phyloP scores from a whole-genome alignment of 495 filamentous ascomycete genomes.

The Penicillium fimorum region DNA sequence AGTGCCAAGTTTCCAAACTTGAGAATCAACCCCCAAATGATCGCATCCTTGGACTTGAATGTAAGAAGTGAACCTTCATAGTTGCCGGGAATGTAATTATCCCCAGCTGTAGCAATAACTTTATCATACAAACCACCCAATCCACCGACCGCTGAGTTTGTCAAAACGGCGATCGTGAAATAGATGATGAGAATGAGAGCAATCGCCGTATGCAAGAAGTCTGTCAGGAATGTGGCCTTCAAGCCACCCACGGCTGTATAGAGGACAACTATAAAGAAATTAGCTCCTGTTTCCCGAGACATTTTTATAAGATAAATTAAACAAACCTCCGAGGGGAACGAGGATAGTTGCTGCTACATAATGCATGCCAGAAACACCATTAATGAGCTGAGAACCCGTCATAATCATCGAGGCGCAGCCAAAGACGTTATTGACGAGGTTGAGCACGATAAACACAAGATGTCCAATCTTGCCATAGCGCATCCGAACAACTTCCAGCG shows the following conservation, averaged over 20 bases:
- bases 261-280: conserved; percentile 28
- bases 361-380: conserved; percentile 42
- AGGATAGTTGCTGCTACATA: conserved; percentile 44
- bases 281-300: background rate
- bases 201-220: conserved; percentile 41
- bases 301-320: background rate
- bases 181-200: conserved; percentile 42
- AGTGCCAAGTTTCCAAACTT: conserved; percentile 51
- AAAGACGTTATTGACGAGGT: conserved; percentile 53
- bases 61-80: conserved; percentile 48
- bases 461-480: conserved; percentile 53
- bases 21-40: conserved; percentile 48
- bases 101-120: conserved; percentile 28
- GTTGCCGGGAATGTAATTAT: conserved; percentile 45
- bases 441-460: conserved; percentile 50
- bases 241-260: conserved; percentile 43
- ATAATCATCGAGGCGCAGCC: conserved; percentile 44
- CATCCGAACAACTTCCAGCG: conserved; percentile 53
- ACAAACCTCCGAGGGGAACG: conserved; percentile 44
- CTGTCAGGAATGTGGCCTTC: conserved; percentile 43
- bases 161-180: conserved; percentile 37
- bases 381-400: conserved; percentile 35
- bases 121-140: conserved; percentile 40
- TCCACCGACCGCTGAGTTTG: conserved; percentile 32
- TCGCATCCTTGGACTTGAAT: conserved; percentile 51